These are phyloP conservation scores for Rhizopus sp. DNA, from an alignment of 371 early-diverging fungal genomes.

Conservation along the genomic window DNA sequence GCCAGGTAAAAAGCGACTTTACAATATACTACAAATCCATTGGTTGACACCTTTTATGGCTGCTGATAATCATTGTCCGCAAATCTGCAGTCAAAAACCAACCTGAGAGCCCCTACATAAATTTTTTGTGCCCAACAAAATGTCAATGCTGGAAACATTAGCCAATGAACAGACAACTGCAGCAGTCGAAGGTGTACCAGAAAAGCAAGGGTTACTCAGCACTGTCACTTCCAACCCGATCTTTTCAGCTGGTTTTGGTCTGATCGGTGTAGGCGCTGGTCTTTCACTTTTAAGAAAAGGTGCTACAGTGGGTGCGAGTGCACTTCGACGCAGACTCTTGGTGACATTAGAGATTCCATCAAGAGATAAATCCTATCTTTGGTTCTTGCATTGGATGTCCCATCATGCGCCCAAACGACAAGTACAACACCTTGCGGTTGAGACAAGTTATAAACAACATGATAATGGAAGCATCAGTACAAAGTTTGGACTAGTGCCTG, in stretches of 20 bases:
- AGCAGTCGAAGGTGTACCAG: background rate
- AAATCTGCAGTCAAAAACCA: too few relatives aligned
- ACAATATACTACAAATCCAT: too few relatives aligned
- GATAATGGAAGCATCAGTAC: constrained; percentile 91
- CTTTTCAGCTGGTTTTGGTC: constrained; percentile 94
- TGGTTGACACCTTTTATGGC: too few relatives aligned
- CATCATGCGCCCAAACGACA: constrained; percentile 59
- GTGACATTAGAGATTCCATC: constrained; percentile 94
- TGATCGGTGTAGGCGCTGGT: constrained; percentile 89
- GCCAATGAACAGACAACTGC: background rate
- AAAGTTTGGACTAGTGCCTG: constrained; percentile 87
- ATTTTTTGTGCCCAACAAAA: background rate
- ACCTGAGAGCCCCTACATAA: too few relatives aligned
- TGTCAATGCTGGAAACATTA: constrained; percentile 1
- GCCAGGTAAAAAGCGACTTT: too few relatives aligned
- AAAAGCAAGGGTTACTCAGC: constrained; percentile 22
- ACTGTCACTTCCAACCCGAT: constrained; percentile 74
- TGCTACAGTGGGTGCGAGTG: constrained; percentile 61
- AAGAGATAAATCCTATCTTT: constrained; percentile 90
- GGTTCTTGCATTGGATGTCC: constrained; percentile 94
- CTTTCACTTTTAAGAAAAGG: constrained; percentile 81
- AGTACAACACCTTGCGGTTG: constrained; percentile 83
- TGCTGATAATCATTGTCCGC: too few relatives aligned
- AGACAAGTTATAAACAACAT: constrained; percentile 85
- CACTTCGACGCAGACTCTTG: constrained; percentile 77